Evolutionary conservation across 495 filamentous ascomycete genomes (phyloP), one percentile per base, ranked within the genome.

Genomic region (Neurospora intermedia): DNA sequence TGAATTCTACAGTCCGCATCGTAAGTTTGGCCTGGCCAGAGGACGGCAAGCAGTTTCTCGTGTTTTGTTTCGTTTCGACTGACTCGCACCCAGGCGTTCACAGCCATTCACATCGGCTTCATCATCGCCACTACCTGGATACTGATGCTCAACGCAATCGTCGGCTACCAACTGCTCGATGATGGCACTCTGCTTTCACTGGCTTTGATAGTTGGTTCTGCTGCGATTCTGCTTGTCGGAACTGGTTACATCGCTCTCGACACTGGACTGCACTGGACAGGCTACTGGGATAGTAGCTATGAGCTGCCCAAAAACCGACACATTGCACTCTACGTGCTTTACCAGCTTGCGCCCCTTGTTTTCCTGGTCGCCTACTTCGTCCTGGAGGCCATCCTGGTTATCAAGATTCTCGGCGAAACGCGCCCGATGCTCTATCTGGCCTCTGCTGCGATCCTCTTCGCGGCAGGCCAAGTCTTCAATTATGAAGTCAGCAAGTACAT

Each of bases 161-260:
- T 99, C 16, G 96, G 96, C 73, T 98, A 90, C 80, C 96, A 99
- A 79, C 79, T 98, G 18, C 85, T 98, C 70, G 96, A 99, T 75
- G 96, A 99, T 77, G 96, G 96, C 43, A 99, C 96, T 0, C 85
- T 91, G 1, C 80, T 94, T 18, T 98, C 94, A 0, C 76, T 98
- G 20, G 92, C 89, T 16, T 85, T 98, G 15, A 88, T 96, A 69
- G 74, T 88, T 71, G 84, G 82, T 23, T 97, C 96, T 23, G 90
- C 89, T 0, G 77, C 86, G 20, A 82, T 86, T 8, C 82, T 98
- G 72, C 96, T 98, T 80, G 85, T 98, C 75, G 96, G 96, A 39
- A 96, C 94, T 6, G 94, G 94, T 18, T 99, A 97, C 81, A 96
- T 99, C 76, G 92, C 94, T 3, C 88, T 99, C 71, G 96, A 99